Percentiles rank a stretch among this genome's conserved stretches.
phyloP scores from a whole-genome alignment of 2,329 filamentous ascomycete genomes.

The Diplodia sapinea region DNA sequence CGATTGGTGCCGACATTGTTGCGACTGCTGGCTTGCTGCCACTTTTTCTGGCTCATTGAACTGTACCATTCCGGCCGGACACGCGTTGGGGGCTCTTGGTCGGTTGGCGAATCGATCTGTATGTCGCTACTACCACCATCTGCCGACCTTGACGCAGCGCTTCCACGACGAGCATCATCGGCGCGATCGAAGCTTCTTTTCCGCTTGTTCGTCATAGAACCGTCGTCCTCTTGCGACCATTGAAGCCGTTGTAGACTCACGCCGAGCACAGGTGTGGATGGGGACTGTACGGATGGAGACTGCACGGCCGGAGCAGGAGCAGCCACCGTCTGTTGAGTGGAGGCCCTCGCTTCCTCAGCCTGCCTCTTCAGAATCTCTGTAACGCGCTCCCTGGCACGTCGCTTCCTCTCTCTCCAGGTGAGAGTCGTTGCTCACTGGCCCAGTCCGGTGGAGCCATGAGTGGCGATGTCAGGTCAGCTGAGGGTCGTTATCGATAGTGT shows the following conservation, averaged over 20 bases:
- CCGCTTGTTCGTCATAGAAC: not conserved
- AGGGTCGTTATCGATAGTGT: not conserved
- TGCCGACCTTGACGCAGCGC: not conserved
- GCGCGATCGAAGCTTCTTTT: not conserved
- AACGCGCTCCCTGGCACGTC: not conserved
- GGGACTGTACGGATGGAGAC: not conserved
- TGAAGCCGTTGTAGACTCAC: slow-evolving; percentile 1
- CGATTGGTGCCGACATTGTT: not conserved
- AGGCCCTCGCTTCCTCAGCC: not conserved
- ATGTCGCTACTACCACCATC: not conserved
- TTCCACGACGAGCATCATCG: not conserved
- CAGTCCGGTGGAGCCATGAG: slow-evolving; percentile 12
- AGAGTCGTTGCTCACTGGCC: not conserved
- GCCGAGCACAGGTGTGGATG: not conserved
- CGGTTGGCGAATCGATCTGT: not conserved
- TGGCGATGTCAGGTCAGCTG: too few species aligned
- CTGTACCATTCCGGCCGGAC: not conserved
- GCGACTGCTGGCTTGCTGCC: not conserved
- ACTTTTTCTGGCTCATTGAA: not conserved
- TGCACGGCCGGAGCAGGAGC: not conserved
- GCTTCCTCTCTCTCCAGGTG: slow-evolving; percentile 10
- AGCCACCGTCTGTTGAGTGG: too few species aligned
- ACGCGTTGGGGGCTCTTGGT: not conserved
- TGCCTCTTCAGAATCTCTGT: not conserved
- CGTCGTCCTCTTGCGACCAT: not conserved